Evolutionary conservation across 73 alveolate genomes (phyloP), one percentile per base, ranked within the genome.

Genomic region (Paramecium sonneborni): DNA sequence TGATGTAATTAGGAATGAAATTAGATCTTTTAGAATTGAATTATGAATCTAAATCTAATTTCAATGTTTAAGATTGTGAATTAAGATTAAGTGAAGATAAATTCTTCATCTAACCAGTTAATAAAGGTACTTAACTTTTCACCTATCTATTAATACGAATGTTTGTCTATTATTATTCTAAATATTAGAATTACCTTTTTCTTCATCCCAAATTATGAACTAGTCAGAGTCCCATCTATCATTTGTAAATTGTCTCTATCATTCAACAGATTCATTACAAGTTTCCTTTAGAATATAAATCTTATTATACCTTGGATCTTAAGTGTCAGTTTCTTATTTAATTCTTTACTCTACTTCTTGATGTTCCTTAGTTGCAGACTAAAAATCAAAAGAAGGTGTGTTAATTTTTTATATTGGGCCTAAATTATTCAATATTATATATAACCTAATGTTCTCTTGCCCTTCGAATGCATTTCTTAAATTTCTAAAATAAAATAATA

Each of bases 221-320:
- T 26, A 30, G 84, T 62, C 20, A 62, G 14, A 12, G 84, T 30
- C 7, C 84, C 84, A 62, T 62, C 84, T 15, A 62, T 62, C 0
- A 44, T 6, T 10, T 30, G 26, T 26, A 32, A 26, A 12, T 26
- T 62, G 48, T 62, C 84, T 62, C 84, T 26, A 62, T 62, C 84
- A 12, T 62, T 62, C 26, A 62, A 62, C 12, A 62, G 39, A 62
- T 62, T 62, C 84, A 62, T 62, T 4, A 62, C 84, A 26, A 62
- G 44, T 62, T 62, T 62, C 84, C 84, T 62, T 52, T 5, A 52
- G 6, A 3, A 52, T 52, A 18, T 52, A 3, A 15, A 3, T 15
- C 30, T 52, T 21, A 52, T 3, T n/a, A 52, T 72, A 72, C 86
- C 86, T 72, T 35, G 86, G 86, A 38, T 72, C 86, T 41, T n/a